These are phyloP conservation scores for Aspergillus sclerotioniger DNA, from an alignment of 495 filamentous ascomycete species.

Conservation along the genomic window DNA sequence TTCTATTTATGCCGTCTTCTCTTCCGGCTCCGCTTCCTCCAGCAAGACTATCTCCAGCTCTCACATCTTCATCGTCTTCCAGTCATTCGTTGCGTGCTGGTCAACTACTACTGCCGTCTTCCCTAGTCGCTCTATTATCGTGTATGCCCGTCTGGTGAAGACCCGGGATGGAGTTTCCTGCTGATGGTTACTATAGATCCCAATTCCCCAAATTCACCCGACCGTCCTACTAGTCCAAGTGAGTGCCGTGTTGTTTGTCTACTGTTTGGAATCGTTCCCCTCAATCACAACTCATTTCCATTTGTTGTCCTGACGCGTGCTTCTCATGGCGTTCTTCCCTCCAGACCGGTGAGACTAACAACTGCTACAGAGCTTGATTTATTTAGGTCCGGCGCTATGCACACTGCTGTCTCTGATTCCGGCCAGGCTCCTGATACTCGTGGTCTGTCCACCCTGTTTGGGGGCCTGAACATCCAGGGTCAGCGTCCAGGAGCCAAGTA, in stretches of 20 bases:
- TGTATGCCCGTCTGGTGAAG: not conserved
- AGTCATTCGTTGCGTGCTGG: conserved; percentile 10
- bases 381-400: conserved; percentile 31
- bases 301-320: no score
- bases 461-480: conserved; percentile 26
- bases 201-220: not conserved
- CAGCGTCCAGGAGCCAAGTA: conserved; percentile 29
- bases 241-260: not conserved
- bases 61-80: conserved; percentile 18
- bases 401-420: conserved; percentile 35
- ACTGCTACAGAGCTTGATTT: conserved; percentile 4
- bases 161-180: not conserved
- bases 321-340: not conserved
- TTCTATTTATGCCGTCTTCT: conserved; percentile 1
- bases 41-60: conserved; percentile 11
- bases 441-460: conserved; percentile 22
- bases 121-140: conserved; percentile 7
- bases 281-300: no score
- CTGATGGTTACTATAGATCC: not conserved
- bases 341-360: not conserved
- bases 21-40: not conserved
- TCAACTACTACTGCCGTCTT: not conserved
- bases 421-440: conserved; percentile 22
- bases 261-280: no score
- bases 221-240: not conserved